Percentiles rank a stretch among this genome's conserved stretches.
Evolutionary conservation across 2,329 filamentous ascomycete genomes (phyloP).

Genomic region (Tricladium varicosporioides): DNA sequence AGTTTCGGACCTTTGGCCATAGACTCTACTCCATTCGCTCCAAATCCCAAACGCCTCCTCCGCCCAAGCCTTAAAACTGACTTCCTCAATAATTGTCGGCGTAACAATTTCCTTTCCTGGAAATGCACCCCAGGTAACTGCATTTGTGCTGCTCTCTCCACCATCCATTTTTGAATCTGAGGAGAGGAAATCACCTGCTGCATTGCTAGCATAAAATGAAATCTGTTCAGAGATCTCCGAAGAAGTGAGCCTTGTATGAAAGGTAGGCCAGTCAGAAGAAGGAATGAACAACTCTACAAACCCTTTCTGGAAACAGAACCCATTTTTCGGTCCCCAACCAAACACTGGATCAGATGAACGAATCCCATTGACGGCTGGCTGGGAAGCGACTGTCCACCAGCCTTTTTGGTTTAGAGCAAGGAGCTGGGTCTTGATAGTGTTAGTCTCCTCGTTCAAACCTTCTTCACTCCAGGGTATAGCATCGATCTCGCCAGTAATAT

Average conservation of each 20-base stretch:
- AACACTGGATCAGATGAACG: constrained; percentile 75
- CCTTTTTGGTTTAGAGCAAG: constrained; percentile 74
- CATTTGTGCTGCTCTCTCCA: constrained; percentile 71
- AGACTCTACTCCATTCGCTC: constrained; percentile 89
- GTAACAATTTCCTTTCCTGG: constrained; percentile 94
- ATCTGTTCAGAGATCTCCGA: constrained; percentile 61
- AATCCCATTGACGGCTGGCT: constrained; percentile 88
- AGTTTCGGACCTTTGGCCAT: constrained; percentile 64
- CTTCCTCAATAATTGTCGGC: constrained; percentile 93
- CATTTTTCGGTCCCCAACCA: constrained; percentile 89
- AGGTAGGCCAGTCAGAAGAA: constrained; percentile 63
- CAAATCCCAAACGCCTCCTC: constrained; percentile 97
- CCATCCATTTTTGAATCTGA: constrained; percentile 49
- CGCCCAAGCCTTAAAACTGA: constrained; percentile 89
- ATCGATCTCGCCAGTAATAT: constrained; percentile 74
- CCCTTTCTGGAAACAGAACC: constrained; percentile 96
- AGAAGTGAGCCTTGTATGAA: constrained; percentile 62
- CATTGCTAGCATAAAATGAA: constrained; percentile 86
- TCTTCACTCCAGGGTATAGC: constrained; percentile 95
- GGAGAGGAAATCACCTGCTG: constrained; percentile 72
- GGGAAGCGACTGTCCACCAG: constrained; percentile 96
- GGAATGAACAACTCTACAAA: constrained; percentile 97
- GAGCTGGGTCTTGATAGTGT: constrained; percentile 74
- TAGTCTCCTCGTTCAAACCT: constrained; percentile 78
- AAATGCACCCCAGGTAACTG: constrained; percentile 96